Evolutionary conservation across 2,329 filamentous ascomycete genomes (phyloP).

Genomic region (Trichoderma semiorbis): DNA sequence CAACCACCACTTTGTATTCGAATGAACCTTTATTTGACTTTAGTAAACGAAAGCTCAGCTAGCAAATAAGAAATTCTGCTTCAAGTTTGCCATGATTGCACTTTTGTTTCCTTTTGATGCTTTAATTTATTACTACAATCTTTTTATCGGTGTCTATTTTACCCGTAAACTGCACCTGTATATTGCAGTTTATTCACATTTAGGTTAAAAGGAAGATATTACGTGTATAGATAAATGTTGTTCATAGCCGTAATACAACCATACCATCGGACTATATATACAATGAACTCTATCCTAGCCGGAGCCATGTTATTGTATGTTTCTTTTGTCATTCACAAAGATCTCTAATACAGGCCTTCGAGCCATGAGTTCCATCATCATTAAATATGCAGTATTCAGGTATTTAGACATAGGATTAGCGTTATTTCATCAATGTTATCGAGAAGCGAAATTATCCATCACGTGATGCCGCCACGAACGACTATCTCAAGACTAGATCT

Average conservation of each 20-base stretch:
- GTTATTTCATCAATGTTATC: not conserved
- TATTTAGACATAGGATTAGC: not conserved
- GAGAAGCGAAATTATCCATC: not conserved
- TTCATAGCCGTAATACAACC: not conserved
- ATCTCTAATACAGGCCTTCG: not conserved
- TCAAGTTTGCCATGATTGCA: not conserved
- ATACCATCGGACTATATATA: not conserved
- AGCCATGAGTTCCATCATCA: not conserved
- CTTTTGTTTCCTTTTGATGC: not conserved
- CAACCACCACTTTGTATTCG: not conserved
- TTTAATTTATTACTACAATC: not conserved
- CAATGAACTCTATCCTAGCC: not conserved
- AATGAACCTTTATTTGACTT: not conserved
- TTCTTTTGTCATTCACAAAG: not conserved
- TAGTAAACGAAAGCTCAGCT: not conserved
- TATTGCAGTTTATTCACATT: not conserved
- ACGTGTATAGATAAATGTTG: not conserved
- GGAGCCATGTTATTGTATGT: not conserved
- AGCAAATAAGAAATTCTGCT: not conserved
- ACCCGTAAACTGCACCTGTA: not conserved
- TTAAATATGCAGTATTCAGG: not conserved
- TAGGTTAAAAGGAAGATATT: not conserved
- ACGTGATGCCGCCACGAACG: not conserved
- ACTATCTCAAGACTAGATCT: not conserved
- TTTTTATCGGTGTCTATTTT: not conserved